Base-by-base conservation (phyloP, 148 eudicot species). In the Silene latifolia region DNA sequence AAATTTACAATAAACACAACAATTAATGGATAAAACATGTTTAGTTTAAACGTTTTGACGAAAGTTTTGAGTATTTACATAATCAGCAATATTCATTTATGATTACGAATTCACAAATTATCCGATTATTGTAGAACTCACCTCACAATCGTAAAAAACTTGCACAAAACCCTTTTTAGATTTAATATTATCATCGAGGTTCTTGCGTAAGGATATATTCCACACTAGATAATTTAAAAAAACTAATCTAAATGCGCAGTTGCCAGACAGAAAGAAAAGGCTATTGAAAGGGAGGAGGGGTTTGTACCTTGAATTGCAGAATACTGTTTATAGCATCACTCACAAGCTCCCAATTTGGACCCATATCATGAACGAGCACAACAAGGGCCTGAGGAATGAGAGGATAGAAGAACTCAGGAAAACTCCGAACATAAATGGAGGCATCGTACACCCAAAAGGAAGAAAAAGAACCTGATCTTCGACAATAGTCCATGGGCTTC, bases 341-440 rank as follows among this genome's bases (percentile, higher is more conserved):
- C 63, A 94, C 87, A 78, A 94, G 91, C 88, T 92, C 97, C 98
- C 98, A 94, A 71, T 90, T 87, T 53, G 98, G 98, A 81, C 98
- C 98, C 88, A 94, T 81, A 84, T 94, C 98, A 85, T 94, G 98
- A 17, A 89, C 98, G 63, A 94, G 96, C 78, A 94, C 98, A 75
- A 94, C 90, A 82, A 94, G 98, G 32, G 97, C 97, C 98, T 95
- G 80, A 71, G 76, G 79, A 17, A 51, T 47, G 54, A 76, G 71
- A 51, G 46, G 27, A 64, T 46, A 79, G 21, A 71, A n/a, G 53
- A 53, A 74, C 48, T 80, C 77, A 85, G 77, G 21, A 42, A 44
- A 82, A 25, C 19, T 42, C 76, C 15, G 24, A 68, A 39, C 19
- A 60, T 11, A 60, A 67, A 66, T 32, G 29, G 56, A 72, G 44